Evolutionary conservation across 495 filamentous ascomycete species (phyloP), one percentile per base, ranked within the genome.

Genomic region (Pyronema domesticum): DNA sequence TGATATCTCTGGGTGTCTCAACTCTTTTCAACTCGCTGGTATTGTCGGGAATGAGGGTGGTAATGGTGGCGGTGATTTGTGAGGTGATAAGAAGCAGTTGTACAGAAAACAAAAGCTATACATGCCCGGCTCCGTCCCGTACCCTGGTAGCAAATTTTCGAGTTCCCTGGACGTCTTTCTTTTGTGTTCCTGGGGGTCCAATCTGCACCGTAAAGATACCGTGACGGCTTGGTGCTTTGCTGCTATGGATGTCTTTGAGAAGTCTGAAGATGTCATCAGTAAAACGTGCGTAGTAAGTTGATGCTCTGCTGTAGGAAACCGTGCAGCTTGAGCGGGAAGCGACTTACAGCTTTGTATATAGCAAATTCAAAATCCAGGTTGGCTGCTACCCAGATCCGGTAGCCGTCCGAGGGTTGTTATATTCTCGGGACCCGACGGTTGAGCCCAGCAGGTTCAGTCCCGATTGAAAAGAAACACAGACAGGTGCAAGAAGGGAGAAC

Each of bases 111-210:
- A 36, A 53, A 14, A 37, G 19, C 35, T 51, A 55, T 59, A 59
- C 37, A 53, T 58, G 57, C 44, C 44, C 40, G 46, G 55, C 39
- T 49, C 37, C 55, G 56, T 49, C 43, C 13, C 49, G 54, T 57
- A 51, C 60, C 57, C 43, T 54, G 55, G 58, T 58, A 61, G 53
- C 56, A 56, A 56, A 47, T 54, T 58, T 46, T 58, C 50, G 61
- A 54, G 46, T 53, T 51, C 58, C 47, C 55, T 60, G 50, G 53
- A 58, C 5, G 45, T 19, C 39, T 17, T 42, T 47, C 17, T 3
- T 15, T 10, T 7, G 45, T 47, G 23, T 30, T 30, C 23, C 23
- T 5, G 5, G 23, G 23, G 5, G 5, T 30, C 23, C 23, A 30
- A 5, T 30, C 23, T 30, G 23, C 23, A 10, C n/a, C 11, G 23